These are phyloP conservation scores for Fusarium globosum DNA, from an alignment of 2,329 filamentous ascomycete species.

Conservation along the genomic window DNA sequence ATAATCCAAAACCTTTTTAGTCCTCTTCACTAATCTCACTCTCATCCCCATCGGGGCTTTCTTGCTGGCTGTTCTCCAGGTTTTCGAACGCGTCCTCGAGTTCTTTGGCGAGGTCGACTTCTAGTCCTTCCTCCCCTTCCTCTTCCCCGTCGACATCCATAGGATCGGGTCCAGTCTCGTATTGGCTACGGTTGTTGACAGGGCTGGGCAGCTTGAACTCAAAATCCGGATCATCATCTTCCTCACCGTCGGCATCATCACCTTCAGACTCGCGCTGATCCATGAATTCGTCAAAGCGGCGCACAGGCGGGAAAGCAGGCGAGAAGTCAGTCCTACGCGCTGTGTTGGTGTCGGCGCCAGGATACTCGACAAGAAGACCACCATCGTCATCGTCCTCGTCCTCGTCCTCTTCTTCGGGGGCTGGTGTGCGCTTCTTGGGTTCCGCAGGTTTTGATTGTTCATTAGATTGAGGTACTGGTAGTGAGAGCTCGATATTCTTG, in stretches of 20 bases:
- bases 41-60: conserved; percentile 65
- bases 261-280: conserved; percentile 59
- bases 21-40: conserved; percentile 76
- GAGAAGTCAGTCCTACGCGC: conserved; percentile 57
- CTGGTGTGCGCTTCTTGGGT: conserved; percentile 45
- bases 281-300: conserved; percentile 66
- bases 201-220: conserved; percentile 67
- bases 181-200: conserved; percentile 54
- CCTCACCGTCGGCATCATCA: conserved; percentile 60
- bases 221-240: conserved; percentile 60
- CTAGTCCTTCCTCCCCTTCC: conserved; percentile 45
- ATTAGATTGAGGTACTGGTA: conserved; percentile 48
- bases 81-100: conserved; percentile 63
- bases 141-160: conserved; percentile 49
- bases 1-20: conserved; percentile 47
- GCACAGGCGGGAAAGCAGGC: conserved; percentile 59
- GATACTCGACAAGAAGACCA: conserved; percentile 69
- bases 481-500: conserved; percentile 50
- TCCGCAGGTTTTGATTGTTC: conserved; percentile 37
- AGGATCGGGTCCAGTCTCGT: conserved; percentile 36
- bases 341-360: conserved; percentile 58
- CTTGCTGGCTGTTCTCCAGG: conserved; percentile 65
- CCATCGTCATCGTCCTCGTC: conserved; percentile 68
- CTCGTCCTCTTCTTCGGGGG: conserved; percentile 62
- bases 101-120: conserved; percentile 60